Evolutionary conservation across 176 grass and related monocot genomes (phyloP), one percentile per base, ranked within the genome.

Genomic region (Eleusine indica): DNA sequence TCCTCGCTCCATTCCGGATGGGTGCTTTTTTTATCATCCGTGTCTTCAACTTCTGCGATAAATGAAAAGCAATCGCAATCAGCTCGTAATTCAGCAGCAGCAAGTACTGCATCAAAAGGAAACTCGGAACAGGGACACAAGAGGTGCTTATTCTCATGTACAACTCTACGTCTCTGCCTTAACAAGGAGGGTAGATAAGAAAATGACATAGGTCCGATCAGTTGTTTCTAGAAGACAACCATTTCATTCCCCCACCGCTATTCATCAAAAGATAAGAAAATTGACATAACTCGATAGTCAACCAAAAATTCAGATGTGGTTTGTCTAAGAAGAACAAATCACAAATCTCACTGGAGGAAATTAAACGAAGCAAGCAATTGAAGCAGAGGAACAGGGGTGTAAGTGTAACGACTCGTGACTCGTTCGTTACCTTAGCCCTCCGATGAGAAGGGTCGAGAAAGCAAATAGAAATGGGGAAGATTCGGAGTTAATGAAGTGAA

Each of bases 1-100:
- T 98, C 89, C 39, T 98, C 96, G 53, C 95, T 76, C 93, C 96
- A 98, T 63, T 90, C 84, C 30, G 96, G 96, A 78, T 95, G 95
- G 54, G 73, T 73, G 29, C 58, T 85, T 76, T 88, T 89, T 86
- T 93, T 10, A 95, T 82, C 52, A 95, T 91, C 63, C 87, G 66
- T 13, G 93, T 98, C 70, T 90, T 98, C 56, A 98, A 25, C 88
- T 95, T 98, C 96, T 98, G 90, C 21, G 6, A 49, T 66, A 32
- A 5, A 30, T 0, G 8, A 6, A 73, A 61, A 80, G 17, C 2
- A 51, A 73, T 25, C 13, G 30, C 0, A 21, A 25, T 60, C 30
- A 78, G 74, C 74, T 1, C 4, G 58, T 25, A 14, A 56, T 6
- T 11, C 68, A 17, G 21, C 38, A 8, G 5, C 1, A 35, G 47